phyloP scores from a whole-genome alignment of 768 basidiomycete genomes.

The Thelephora ganbajun region DNA sequence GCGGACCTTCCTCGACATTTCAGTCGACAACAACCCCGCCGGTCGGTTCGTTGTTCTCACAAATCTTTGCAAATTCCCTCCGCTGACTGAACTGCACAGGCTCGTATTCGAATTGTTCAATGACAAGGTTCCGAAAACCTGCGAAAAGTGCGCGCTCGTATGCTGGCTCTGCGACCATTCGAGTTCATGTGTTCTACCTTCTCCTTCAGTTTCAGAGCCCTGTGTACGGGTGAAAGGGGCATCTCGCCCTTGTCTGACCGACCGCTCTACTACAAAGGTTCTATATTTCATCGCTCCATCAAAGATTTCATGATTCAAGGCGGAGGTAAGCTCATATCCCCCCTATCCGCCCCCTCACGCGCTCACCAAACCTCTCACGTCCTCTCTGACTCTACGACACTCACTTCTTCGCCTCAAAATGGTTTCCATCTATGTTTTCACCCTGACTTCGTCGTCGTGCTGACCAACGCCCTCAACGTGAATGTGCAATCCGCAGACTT shows the following conservation, averaged over 20 bases:
- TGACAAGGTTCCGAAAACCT: slow-evolving; percentile 60
- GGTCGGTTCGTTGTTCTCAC: slow-evolving; percentile 34
- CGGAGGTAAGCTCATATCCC: slow-evolving; percentile 34
- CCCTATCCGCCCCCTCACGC: background rate
- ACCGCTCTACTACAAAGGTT: slow-evolving; percentile 74
- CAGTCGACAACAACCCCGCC: slow-evolving; percentile 29
- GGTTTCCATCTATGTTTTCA: background rate
- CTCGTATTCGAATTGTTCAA: slow-evolving; percentile 66
- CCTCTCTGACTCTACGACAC: background rate
- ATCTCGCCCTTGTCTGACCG: slow-evolving; percentile 45
- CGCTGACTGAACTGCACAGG: slow-evolving; percentile 20
- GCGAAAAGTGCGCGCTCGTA: slow-evolving; percentile 50
- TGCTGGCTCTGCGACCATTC: background rate
- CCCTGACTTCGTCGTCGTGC: background rate
- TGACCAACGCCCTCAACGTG: too few relatives aligned
- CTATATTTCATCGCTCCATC: slow-evolving; percentile 68
- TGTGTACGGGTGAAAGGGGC: slow-evolving; percentile 82
- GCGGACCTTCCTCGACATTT: slow-evolving; percentile 59
- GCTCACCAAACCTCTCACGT: background rate
- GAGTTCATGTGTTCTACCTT: background rate
- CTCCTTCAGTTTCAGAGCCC: slow-evolving; percentile 54
- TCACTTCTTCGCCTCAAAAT: background rate
- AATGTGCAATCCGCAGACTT: slow-evolving; percentile 35
- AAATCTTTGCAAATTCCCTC: slow-evolving; percentile 1
- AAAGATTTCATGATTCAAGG: slow-evolving; percentile 71